phyloP scores from a whole-genome alignment of 345 rosid species.

The Eutrema yunnanense region DNA sequence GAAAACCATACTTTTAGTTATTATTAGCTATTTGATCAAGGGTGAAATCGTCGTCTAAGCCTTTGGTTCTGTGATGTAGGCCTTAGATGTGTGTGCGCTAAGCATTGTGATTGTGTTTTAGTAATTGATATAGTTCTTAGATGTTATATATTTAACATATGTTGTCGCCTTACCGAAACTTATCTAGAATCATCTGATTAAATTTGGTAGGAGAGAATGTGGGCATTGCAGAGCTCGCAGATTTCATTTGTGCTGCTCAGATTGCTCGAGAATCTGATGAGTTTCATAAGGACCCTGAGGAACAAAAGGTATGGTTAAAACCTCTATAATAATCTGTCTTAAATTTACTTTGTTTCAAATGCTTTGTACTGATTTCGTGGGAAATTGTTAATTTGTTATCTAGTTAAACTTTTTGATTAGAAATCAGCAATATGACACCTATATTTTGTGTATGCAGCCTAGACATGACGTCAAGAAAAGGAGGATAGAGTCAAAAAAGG shows the following conservation, averaged over 20 bases:
- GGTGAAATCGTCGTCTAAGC: not conserved
- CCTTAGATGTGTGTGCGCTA: not conserved
- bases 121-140: not conserved
- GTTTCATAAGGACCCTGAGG: conserved; percentile 39
- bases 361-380: not conserved
- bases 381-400: not conserved
- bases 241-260: conserved; percentile 80
- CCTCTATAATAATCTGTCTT: not conserved
- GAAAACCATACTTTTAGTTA: not conserved
- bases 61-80: conserved; percentile 2
- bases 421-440: not conserved
- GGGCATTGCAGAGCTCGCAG: conserved; percentile 54
- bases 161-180: not conserved
- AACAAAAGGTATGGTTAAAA: conserved; percentile 43
- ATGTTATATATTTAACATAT: not conserved
- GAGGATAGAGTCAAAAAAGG: conserved; percentile 17
- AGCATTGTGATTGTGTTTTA: conserved; percentile 3
- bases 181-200: not conserved
- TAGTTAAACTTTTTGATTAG: not conserved
- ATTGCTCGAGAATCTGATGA: conserved; percentile 59
- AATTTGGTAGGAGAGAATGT: conserved; percentile 52
- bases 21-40: not conserved
- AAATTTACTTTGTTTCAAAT: no score
- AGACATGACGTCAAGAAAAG: conserved; percentile 51
- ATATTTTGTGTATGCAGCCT: conserved; percentile 28